Conservation (phyloP, 306 rosid genomes). For the Castanea crenata region DNA sequence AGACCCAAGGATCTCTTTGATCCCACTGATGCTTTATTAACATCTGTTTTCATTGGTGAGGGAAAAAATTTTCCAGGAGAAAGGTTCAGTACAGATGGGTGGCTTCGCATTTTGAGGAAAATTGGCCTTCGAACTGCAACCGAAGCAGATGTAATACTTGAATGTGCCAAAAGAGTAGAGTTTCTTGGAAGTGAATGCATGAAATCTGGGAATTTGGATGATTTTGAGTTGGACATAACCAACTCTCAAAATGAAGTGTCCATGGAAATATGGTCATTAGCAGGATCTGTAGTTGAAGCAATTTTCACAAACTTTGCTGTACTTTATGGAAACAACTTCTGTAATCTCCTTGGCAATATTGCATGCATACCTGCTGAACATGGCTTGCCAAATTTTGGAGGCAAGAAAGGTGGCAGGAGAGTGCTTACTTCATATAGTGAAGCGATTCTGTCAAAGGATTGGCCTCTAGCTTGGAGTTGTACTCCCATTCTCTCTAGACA, state of each 20-base stretch:
- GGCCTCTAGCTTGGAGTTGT: constrained; percentile 97
- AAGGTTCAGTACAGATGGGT: constrained; percentile 78
- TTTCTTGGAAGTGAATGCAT: constrained; percentile 79
- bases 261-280: constrained; percentile 77
- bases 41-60: constrained; percentile 91
- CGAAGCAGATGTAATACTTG: constrained; percentile 81
- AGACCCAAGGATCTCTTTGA: constrained; percentile 82
- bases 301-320: constrained; percentile 85
- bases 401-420: constrained; percentile 72
- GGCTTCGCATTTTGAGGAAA: constrained; percentile 90
- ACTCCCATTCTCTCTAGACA: constrained; percentile 81
- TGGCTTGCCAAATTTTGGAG: constrained; percentile 75
- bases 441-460: constrained; percentile 80
- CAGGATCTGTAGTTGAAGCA: constrained; percentile 84
- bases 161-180: constrained; percentile 93
- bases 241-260: constrained; percentile 63
- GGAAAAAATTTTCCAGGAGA: constrained; percentile 91
- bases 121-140: constrained; percentile 76
- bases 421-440: constrained; percentile 80
- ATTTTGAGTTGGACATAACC: constrained; percentile 57
- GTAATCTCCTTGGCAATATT: constrained; percentile 79
- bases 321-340: constrained; percentile 78
- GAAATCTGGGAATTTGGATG: constrained; percentile 66
- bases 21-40: constrained; percentile 77
- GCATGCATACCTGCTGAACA: constrained; percentile 85